phyloP scores from a whole-genome alignment of 2,329 filamentous ascomycete genomes.

The Ophiostoma sp. region DNA sequence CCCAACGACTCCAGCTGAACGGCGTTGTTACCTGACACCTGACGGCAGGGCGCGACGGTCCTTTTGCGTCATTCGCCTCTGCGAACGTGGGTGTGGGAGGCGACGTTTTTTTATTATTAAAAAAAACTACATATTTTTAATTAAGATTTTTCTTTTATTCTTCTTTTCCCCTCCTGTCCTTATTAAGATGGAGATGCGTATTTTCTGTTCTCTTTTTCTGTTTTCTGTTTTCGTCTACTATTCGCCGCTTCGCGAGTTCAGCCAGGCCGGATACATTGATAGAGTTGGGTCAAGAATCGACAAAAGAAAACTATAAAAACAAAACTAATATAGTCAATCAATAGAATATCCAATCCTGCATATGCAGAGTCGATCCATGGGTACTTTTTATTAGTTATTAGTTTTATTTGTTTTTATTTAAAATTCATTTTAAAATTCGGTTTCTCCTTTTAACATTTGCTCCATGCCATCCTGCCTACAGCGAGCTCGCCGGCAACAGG shows the following conservation, averaged over 20 bases:
- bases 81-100: neutral
- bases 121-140: neutral
- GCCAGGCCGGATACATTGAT: no score
- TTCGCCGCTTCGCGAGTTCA: no score
- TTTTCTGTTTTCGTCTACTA: no score
- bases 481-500: no score
- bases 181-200: no score
- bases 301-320: neutral
- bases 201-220: no score
- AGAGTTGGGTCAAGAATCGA: neutral
- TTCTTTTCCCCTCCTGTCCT: neutral
- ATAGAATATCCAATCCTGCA: neutral
- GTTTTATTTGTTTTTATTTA: neutral
- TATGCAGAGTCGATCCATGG: constrained; percentile 13
- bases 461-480: no score
- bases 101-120: neutral
- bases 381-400: neutral
- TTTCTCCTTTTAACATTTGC: neutral
- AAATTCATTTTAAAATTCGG: neutral
- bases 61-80: constrained; percentile 11
- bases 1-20: neutral
- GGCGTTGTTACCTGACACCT: neutral
- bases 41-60: neutral
- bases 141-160: neutral
- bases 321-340: neutral